Evolutionary conservation across 108 stramenopile genomes (phyloP), one percentile per base, ranked within the genome.

Genomic region (Nitzschia putrida): DNA sequence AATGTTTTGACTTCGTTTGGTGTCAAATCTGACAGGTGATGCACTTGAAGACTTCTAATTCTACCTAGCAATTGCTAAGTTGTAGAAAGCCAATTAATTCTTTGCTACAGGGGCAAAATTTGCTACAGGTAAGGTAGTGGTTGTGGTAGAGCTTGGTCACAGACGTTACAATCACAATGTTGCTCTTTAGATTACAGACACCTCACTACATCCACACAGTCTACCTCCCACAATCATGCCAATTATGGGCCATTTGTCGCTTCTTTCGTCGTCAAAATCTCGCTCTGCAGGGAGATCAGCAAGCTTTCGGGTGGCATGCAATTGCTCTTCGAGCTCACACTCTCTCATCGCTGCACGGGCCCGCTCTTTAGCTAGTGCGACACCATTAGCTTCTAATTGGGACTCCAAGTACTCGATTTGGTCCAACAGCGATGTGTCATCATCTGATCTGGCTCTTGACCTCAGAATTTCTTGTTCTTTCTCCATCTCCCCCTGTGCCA

Each of bases 351-450:
- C n/a, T 12, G 61, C 42, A 16, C 44, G 61, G 20, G 37, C 44
- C 24, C 61, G 42, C 21, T 63, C 61, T 47, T 43, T 37, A 44
- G 43, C 44, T 6, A 63, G 9, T 1, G 45, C 40, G 7, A 39
- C 42, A 63, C 16, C 44, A 40, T 44, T 45, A 2, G 61, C 61
- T 47, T 63, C 9, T 8, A 63, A 18, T 24, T 63, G 22, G 22
- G 44, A 13, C 10, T 63, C 61, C 61, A 63, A 63, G 44, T 63
- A 37, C 22, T 47, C 44, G n/a, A 63, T 47, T 44, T 63, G 25
- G 12, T 45, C 44, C n/a, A 63, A 14, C 2, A 63, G 18, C 4
- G 42, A 11, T 44, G 9, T 20, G 18, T 63, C 43, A 4, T 23
- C 24, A 12, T 40, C 16, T 3, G 29, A 1, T 45, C 8, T 23